phyloP scores from a whole-genome alignment of 106 monocot genomes.

The Apostasia ramifera region DNA sequence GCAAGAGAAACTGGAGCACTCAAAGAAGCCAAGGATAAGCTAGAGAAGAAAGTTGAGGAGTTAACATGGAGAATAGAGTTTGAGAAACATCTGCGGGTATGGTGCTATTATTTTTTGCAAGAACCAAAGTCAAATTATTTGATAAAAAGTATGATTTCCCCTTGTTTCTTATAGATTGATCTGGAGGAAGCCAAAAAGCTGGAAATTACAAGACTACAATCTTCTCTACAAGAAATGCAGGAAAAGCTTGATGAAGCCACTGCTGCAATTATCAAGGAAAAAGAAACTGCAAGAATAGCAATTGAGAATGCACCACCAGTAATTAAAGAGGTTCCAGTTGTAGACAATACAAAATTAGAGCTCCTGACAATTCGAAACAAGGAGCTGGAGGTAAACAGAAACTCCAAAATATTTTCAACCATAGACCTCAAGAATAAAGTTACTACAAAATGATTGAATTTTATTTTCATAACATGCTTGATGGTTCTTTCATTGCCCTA shows the following conservation, averaged over 20 bases:
- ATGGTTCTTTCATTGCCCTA: neutral
- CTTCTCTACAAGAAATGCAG: constrained; percentile 62
- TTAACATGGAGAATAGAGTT: constrained; percentile 90
- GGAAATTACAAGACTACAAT: constrained; percentile 73
- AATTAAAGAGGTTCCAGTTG: constrained; percentile 81
- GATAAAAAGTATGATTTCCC: neutral
- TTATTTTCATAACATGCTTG: no score
- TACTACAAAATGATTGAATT: no score
- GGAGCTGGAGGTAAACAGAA: constrained; percentile 60
- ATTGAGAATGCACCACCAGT: constrained; percentile 85
- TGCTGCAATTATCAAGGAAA: constrained; percentile 53
- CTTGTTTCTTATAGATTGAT: constrained; percentile 46
- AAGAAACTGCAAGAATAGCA: constrained; percentile 70
- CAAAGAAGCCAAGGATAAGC: constrained; percentile 92
- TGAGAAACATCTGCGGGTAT: constrained; percentile 87
- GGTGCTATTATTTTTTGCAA: constrained; percentile 5
- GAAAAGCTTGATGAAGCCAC: constrained; percentile 62
- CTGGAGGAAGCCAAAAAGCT: constrained; percentile 84
- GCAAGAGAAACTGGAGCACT: constrained; percentile 95
- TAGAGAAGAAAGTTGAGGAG: constrained; percentile 95
- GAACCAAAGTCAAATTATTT: neutral
- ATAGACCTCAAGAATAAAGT: no score
- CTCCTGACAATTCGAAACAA: constrained; percentile 51
- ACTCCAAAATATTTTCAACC: no score
- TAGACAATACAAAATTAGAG: constrained; percentile 69